These are phyloP conservation scores for Russula dissimulans DNA, from an alignment of 768 basidiomycete genomes.

Conservation along the genomic window DNA sequence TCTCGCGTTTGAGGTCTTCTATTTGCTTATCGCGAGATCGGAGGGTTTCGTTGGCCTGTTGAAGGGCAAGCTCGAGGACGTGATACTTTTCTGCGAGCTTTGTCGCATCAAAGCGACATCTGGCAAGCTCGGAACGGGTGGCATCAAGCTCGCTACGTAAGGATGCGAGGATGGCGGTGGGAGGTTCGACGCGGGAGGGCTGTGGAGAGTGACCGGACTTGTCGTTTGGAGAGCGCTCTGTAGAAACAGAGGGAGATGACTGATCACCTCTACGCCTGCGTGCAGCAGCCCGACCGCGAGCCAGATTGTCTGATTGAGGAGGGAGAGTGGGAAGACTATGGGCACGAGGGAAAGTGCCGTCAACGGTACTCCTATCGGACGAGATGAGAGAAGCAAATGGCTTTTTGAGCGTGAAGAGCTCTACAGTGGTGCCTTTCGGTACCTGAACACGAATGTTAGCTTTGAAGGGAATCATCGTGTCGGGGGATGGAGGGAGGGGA, in stretches of 20 bases:
- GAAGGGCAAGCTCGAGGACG: constrained; percentile 52
- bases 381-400: constrained; percentile 16
- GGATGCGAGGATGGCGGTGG: constrained; percentile 21
- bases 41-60: constrained; percentile 54
- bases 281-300: constrained; percentile 17
- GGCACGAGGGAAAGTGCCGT: constrained; percentile 12
- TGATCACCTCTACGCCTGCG: constrained; percentile 20
- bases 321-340: constrained; percentile 8
- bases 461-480: constrained; percentile 15
- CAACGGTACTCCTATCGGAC: constrained; percentile 5
- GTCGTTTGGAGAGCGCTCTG: constrained; percentile 14
- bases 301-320: constrained; percentile 19
- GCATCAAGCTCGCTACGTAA: constrained; percentile 52
- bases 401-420: constrained; percentile 18
- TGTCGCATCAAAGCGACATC: constrained; percentile 42
- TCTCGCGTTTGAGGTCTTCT: constrained; percentile 37
- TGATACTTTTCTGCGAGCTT: constrained; percentile 55
- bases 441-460: constrained; percentile 21
- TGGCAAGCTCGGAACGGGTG: constrained; percentile 44
- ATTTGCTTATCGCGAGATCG: constrained; percentile 51
- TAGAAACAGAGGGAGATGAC: constrained; percentile 17
- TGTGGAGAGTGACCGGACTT: constrained; percentile 10
- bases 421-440: constrained; percentile 18
- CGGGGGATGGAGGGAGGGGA: background rate
- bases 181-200: constrained; percentile 9